Evolutionary conservation across 2,329 filamentous ascomycete genomes (phyloP).

Genomic region (Metarhizium album): DNA sequence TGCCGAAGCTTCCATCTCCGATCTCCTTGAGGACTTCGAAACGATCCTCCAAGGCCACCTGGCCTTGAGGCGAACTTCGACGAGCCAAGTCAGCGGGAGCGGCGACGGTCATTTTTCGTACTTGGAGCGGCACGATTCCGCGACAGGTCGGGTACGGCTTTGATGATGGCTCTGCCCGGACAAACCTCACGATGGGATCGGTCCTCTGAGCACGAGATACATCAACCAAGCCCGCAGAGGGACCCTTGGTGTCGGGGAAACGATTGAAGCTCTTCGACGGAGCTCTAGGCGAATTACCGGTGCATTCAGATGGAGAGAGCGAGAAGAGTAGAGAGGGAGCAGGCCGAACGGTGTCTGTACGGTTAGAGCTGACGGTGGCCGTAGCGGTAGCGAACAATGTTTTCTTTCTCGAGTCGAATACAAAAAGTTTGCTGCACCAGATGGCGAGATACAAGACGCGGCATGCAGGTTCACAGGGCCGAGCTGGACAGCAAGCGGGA

Average conservation of each 20-base stretch:
- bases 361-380: neutral
- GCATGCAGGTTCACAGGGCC: slow-evolving; percentile 6
- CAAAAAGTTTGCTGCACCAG: slow-evolving; percentile 6
- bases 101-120: slow-evolving; percentile 57
- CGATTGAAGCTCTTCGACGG: neutral
- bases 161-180: neutral
- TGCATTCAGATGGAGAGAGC: slow-evolving; percentile 22
- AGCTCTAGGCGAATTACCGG: slow-evolving; percentile 23
- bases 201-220: slow-evolving; percentile 1
- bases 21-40: slow-evolving; percentile 98
- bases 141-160: neutral
- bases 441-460: slow-evolving; percentile 9
- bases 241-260: slow-evolving; percentile 13
- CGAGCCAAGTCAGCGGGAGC: slow-evolving; percentile 65
- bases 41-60: slow-evolving; percentile 73
- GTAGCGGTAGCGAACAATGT: neutral
- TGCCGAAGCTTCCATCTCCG: slow-evolving; percentile 97
- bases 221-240: slow-evolving; percentile 9
- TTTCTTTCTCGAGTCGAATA: neutral
- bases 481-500: slow-evolving; percentile 12
- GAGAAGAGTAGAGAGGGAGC: no score
- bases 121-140: neutral
- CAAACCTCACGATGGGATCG: slow-evolving; percentile 2
- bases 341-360: slow-evolving; percentile 1
- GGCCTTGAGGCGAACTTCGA: slow-evolving; percentile 50